Conservation (phyloP, 495 filamentous ascomycete species). For the Terfezia boudieri region DNA sequence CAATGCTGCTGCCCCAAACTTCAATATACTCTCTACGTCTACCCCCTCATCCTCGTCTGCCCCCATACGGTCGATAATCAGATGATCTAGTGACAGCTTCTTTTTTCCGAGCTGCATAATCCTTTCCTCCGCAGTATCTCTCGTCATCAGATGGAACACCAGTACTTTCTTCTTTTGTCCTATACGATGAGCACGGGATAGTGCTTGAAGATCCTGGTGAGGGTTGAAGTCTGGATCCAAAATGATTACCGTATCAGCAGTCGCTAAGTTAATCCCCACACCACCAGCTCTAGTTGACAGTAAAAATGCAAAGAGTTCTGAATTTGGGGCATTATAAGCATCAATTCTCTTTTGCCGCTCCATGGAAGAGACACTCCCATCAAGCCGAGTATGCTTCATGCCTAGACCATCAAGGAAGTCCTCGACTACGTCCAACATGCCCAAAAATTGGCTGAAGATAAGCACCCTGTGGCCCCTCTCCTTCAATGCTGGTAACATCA, state of each 20-base stretch:
- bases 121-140: slow-evolving; percentile 74
- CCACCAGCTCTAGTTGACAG: slow-evolving; percentile 86
- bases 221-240: slow-evolving; percentile 97
- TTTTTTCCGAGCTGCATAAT: slow-evolving; percentile 90
- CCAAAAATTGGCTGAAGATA: slow-evolving; percentile 89
- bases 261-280: slow-evolving; percentile 93
- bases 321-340: slow-evolving; percentile 68
- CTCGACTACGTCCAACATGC: slow-evolving; percentile 71
- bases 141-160: slow-evolving; percentile 82
- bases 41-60: slow-evolving; percentile 46
- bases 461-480: slow-evolving; percentile 79
- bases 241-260: slow-evolving; percentile 94
- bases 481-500: slow-evolving; percentile 77
- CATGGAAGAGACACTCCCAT: slow-evolving; percentile 55
- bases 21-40: slow-evolving; percentile 73
- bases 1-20: slow-evolving; percentile 65
- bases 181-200: slow-evolving; percentile 85
- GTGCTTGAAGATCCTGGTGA: slow-evolving; percentile 88
- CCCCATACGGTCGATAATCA: slow-evolving; percentile 77
- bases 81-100: slow-evolving; percentile 84
- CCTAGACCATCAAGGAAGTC: slow-evolving; percentile 62
- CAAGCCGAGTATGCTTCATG: slow-evolving; percentile 52
- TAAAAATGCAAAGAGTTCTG: slow-evolving; percentile 66
- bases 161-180: slow-evolving; percentile 90
- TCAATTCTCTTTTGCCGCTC: slow-evolving; percentile 91